Evolutionary conservation across 305 asterid genomes (phyloP), one percentile per base, ranked within the genome.

Genomic region (Solanum hybrid): DNA sequence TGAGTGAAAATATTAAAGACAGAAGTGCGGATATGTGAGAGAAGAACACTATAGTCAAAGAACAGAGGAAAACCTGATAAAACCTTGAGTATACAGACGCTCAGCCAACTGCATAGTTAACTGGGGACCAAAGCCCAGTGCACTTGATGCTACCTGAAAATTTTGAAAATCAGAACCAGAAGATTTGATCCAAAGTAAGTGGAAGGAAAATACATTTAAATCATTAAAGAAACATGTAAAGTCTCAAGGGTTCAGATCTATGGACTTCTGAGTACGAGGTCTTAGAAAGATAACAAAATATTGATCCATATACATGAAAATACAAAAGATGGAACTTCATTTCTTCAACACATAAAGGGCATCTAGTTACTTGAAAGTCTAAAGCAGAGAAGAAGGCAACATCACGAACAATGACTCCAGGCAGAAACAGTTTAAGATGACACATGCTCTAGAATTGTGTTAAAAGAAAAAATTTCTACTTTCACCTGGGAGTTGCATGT

Each of bases 31-130:
- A 14, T 10, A 42, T 27, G 71, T 40, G 37, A 81, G 69, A 38
- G 86, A 80, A 13, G 85, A 27, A 45, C 72, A 45, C 7, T 5
- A 29, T 36, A 84, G 40, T 27, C 42, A 31, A n/a, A 17, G 8
- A 84, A 82, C 45, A 86, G 91, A 85, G 75, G 79, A 88, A 91
- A 90, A 96, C 98, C 99, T 96, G 96, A 95, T 94, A 91, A 92
- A 96, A 93, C 99, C 99, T 93, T 95, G 99, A 89, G 98, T 96
- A 79, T 96, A 96, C 87, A 96, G 93, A 86, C 98, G 99, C 94
- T 96, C 99, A 82, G 99, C 99, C 93, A 96, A 91, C 88, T 96
- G 99, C 99, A 95, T 96, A 85, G 99, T 95, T 88, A 94, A 91
- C 95, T 95, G 98, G 56, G 99, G 98, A 79, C 99, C 98, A 86